phyloP scores from a whole-genome alignment of 352 stramenopile species.

The Phytophthora pinifolia region DNA sequence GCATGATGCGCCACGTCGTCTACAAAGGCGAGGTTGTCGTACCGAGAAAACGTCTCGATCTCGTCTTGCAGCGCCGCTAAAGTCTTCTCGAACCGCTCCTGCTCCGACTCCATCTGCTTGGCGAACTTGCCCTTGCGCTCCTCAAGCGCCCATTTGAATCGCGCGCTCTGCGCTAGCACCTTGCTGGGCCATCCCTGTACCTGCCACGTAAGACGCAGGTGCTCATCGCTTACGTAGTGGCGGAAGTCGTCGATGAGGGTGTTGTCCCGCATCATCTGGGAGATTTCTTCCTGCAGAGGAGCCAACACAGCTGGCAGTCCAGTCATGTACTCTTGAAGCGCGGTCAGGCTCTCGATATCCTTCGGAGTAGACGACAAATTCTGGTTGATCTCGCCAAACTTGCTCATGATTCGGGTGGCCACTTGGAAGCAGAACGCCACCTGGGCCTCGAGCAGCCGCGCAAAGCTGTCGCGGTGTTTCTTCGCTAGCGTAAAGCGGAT shows the following conservation, averaged over 20 bases:
- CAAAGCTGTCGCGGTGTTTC: conserved; percentile 81
- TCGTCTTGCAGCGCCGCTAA: conserved; percentile 82
- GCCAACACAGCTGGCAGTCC: conserved; percentile 68
- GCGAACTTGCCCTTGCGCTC: conserved; percentile 88
- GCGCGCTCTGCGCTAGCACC: conserved; percentile 77
- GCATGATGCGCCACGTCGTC: conserved; percentile 88
- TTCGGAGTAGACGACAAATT: conserved; percentile 80
- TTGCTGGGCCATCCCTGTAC: conserved; percentile 91
- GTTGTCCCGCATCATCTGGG: conserved; percentile 80
- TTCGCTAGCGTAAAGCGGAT: conserved; percentile 73
- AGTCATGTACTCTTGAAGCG: conserved; percentile 87
- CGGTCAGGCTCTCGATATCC: conserved; percentile 91
- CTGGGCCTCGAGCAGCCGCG: conserved; percentile 70
- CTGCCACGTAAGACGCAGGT: conserved; percentile 89
- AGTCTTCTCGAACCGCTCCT: conserved; percentile 91
- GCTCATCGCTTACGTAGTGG: conserved; percentile 83
- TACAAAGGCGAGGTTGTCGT: conserved; percentile 88
- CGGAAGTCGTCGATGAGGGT: conserved; percentile 80
- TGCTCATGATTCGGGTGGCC: conserved; percentile 62
- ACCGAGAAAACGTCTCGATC: conserved; percentile 86
- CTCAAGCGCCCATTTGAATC: conserved; percentile 76
- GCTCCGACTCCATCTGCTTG: conserved; percentile 94
- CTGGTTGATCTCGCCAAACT: conserved; percentile 89
- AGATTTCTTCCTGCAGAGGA: conserved; percentile 80
- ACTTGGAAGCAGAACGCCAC: conserved; percentile 66